A percentile compares a stretch with the other conserved stretches of the same genome.
phyloP scores from a whole-genome alignment of 2,329 filamentous ascomycete genomes.

The Simplicillium sp. region DNA sequence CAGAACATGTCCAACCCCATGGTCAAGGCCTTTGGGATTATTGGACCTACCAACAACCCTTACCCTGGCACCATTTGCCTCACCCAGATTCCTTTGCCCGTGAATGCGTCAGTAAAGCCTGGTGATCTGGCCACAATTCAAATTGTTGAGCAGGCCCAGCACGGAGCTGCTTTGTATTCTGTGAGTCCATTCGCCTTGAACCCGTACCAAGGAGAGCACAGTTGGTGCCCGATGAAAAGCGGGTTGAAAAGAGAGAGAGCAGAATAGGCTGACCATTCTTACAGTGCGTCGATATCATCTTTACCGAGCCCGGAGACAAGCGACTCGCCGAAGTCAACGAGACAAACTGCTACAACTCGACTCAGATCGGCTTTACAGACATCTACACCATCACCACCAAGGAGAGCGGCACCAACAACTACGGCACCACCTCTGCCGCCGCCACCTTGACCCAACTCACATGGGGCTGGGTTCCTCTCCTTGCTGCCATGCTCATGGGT shows the following conservation, averaged over 20 bases:
- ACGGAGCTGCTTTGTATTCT: constrained; percentile 75
- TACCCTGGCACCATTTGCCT: constrained; percentile 85
- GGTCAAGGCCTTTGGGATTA: constrained; percentile 70
- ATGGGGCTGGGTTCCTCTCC: constrained; percentile 7
- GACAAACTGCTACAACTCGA: constrained; percentile 84
- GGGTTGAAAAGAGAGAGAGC: background rate
- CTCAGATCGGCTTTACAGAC: constrained; percentile 64
- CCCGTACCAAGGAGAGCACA: background rate
- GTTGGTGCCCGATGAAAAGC: too few species aligned
- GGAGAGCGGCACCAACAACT: constrained; percentile 23
- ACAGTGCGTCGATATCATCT: constrained; percentile 91
- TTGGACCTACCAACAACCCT: constrained; percentile 71
- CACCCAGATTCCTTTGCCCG: constrained; percentile 78
- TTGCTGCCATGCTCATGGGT: constrained; percentile 1
- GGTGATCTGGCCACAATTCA: constrained; percentile 93
- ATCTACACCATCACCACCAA: constrained; percentile 60
- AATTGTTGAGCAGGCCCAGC: constrained; percentile 70
- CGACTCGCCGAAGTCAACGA: constrained; percentile 62
- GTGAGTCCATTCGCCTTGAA: constrained; percentile 40
- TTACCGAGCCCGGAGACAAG: constrained; percentile 65
- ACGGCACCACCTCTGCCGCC: constrained; percentile 3
- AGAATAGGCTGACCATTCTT: constrained; percentile 2
- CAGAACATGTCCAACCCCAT: constrained; percentile 82
- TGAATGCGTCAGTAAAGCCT: constrained; percentile 56
- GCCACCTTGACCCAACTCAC: constrained; percentile 1